Evolutionary conservation across 1,139 yeast genomes (phyloP).

Genomic region (Kurtzmaniella quercitrusa): DNA sequence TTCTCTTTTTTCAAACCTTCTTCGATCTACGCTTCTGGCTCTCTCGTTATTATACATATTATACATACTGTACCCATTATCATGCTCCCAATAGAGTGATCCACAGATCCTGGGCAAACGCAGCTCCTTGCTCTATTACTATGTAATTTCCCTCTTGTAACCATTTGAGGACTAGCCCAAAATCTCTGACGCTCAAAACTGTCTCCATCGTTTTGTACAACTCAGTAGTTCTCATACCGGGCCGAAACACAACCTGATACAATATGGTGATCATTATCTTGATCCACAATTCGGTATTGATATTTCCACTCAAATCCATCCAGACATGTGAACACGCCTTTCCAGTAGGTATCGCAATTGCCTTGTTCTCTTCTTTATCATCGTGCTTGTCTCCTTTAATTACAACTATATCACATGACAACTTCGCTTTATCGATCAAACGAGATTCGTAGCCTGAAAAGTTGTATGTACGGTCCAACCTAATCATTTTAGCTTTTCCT

Average conservation of each 20-base stretch:
- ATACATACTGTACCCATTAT: too few relatives aligned
- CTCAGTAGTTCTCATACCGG: constrained; percentile 50
- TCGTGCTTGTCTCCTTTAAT: constrained; percentile 4
- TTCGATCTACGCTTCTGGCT: too few relatives aligned
- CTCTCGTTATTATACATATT: neutral
- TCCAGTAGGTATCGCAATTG: constrained; percentile 49
- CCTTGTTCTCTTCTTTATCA: constrained; percentile 5
- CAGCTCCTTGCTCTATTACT: neutral
- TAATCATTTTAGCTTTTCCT: constrained; percentile 30
- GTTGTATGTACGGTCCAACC: constrained; percentile 50
- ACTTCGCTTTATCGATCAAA: constrained; percentile 52
- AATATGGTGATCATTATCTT: constrained; percentile 47
- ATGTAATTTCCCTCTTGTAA: constrained; percentile 41
- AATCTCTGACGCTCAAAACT: constrained; percentile 47
- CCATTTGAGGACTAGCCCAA: constrained; percentile 55
- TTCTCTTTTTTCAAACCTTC: too few relatives aligned
- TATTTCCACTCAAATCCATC: constrained; percentile 62
- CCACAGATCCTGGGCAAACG: neutral
- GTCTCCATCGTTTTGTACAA: constrained; percentile 34
- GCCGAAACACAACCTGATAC: constrained; percentile 53
- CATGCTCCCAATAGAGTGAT: constrained; percentile 9
- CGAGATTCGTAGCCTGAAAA: constrained; percentile 60
- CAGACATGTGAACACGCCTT: constrained; percentile 66
- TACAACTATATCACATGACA: constrained; percentile 60
- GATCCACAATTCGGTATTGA: constrained; percentile 59